phyloP scores from a whole-genome alignment of 1,139 yeast species.

The Pichia sp. region DNA sequence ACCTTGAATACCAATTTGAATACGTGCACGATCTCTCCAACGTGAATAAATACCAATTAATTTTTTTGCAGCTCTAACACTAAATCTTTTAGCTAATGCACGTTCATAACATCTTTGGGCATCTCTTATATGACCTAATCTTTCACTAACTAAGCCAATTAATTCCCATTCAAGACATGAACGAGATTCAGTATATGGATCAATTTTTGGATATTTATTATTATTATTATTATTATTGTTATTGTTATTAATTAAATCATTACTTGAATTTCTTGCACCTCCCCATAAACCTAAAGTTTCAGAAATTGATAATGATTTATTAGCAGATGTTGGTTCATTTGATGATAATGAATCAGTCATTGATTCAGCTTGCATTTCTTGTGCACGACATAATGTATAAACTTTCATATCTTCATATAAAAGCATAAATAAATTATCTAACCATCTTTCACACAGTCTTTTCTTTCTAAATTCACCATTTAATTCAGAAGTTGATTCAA shows the following conservation, averaged over 20 bases:
- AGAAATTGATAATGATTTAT: neutral
- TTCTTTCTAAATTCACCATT: conserved; percentile 31
- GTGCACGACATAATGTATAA: conserved; percentile 55
- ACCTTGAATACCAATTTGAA: conserved; percentile 8
- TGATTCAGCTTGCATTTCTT: conserved; percentile 28
- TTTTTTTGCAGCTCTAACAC: conserved; percentile 74
- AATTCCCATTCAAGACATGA: conserved; percentile 57
- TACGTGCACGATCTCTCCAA: conserved; percentile 25
- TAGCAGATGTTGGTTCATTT: neutral
- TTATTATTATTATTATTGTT: neutral
- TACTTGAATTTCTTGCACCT: conserved; percentile 2
- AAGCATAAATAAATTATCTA: conserved; percentile 54
- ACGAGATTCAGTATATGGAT: conserved; percentile 13
- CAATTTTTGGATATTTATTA: conserved; percentile 25
- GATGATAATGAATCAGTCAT: conserved; percentile 6
- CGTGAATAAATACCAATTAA: conserved; percentile 56
- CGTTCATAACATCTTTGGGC: conserved; percentile 60
- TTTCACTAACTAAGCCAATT: conserved; percentile 46
- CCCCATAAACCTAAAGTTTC: conserved; percentile 12
- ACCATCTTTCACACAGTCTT: conserved; percentile 57
- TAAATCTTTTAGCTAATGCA: conserved; percentile 52
- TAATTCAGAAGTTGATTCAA: neutral
- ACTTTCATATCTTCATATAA: conserved; percentile 54
- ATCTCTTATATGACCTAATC: conserved; percentile 51
- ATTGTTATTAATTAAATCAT: neutral